Base-by-base conservation (phyloP, 2,329 filamentous ascomycete genomes). In the Colletotrichum filicis region DNA sequence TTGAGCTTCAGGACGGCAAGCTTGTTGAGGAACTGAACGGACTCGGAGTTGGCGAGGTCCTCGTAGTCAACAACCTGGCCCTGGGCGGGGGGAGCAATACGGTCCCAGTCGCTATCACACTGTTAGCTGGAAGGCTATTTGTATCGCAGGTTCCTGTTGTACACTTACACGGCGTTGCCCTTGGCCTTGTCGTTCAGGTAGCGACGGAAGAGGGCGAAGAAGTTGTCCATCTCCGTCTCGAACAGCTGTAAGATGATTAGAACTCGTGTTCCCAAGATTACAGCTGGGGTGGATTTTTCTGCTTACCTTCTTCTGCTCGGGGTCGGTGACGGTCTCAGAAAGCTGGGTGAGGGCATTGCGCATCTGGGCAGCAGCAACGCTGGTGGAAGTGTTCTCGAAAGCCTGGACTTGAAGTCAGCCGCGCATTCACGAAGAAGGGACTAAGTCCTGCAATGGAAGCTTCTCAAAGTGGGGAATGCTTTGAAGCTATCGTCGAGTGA, bases 181-280 rank as follows among this genome's bases (percentile, higher is more conserved):
- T 98, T 98, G 82, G 97, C 96, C 90, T 98, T 98, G 88, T 98
- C 97, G 83, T 98, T 98, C 76, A 99, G 89, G 86, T 98, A 99
- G 86, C 97, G 92, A 82, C 97, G 94, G 93, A 99, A 99, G 75
- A 99, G 93, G 74, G 95, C 93, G 83, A 99, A 99, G 90, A 99
- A 99, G 92, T 99, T 99, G 91, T 99, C 97, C 95, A 98, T 98
- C 87, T 99, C 96, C 5, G 95, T 97, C 88, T 98, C 96, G 85
- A 98, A 98, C 77, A 97, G 92, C 94, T 94, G 77, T 78, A 52
- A 3, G 19, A 4, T 14, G 55, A 74, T 79, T 72, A 80, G 74
- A 65, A 30, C 55, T 35, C 26, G 52, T 8, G 28, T 4, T 8
- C 19, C 19, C 19, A 14, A 53, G 22, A 16, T 56, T 55, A n/a